Evolutionary conservation across 2,329 filamentous ascomycete genomes (phyloP), one percentile per base, ranked within the genome.

Genomic region (Fusarium robinianum): DNA sequence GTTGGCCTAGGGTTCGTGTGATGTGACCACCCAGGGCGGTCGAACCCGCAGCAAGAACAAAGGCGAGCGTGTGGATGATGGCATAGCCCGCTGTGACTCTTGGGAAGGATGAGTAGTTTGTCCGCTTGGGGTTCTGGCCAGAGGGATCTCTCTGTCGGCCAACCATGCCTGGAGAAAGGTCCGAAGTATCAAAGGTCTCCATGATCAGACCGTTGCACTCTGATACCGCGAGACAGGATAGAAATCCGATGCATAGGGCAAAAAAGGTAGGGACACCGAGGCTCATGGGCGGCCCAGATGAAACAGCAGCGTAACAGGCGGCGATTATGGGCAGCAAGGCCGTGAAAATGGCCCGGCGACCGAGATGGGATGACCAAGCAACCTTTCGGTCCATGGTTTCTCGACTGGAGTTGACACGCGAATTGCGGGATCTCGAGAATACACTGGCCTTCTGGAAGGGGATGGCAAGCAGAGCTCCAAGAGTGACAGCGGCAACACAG

Each of bases 111-210:
- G 86, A 88, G 69, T 88, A 90, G 61, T 88, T 88, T 8, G 81
- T 89, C 31, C 72, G 70, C 29, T 74, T 76, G 11, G 68, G 65
- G 8, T 61, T 60, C 37, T 66, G 67, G 9, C 64, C 62, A 5
- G 69, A 69, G 4, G 61, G 58, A n/a, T 70, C 71, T 18, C 67
- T 71, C n/a, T 74, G 74, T 11, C 74, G 73, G 19, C 79, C 79
- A 6, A 78, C 86, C 73, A 86, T 84, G 8, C 85, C 84, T 3
- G 85, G 82, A 55, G 87, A 85, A 4, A 91, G 73, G 64, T 91
- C 88, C 26, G 84, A 88, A n/a, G 83, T 87, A 63, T 91, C 88
- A 64, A 85, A 91, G 0, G 83, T 84, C 62, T 90, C 87, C 87
- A 91, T 90, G 62, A 90, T 78, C 21, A 91, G 70, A 1, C 87